Evolutionary conservation across 148 eudicot genomes (phyloP).

Genomic region (Nepenthes mirabilis): DNA sequence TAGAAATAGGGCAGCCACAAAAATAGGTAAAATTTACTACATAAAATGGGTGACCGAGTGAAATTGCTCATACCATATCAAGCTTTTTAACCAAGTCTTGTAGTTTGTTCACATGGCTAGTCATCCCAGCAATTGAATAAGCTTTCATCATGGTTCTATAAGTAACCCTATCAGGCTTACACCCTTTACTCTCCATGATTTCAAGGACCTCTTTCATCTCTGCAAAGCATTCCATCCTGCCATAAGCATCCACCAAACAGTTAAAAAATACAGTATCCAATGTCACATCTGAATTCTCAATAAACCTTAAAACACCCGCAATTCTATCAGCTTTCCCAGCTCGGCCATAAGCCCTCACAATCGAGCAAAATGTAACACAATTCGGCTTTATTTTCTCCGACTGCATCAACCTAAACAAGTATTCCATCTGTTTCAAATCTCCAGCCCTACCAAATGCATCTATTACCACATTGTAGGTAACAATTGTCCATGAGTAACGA

Average conservation of each 20-base stretch:
- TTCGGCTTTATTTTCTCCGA: conserved; percentile 78
- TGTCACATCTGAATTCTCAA: conserved; percentile 61
- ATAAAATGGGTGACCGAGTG: too few relatives aligned
- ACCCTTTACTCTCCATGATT: conserved; percentile 65
- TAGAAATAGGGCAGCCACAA: too few relatives aligned
- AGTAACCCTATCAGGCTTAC: conserved; percentile 60
- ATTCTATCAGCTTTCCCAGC: conserved; percentile 61
- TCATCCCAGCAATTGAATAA: conserved; percentile 51
- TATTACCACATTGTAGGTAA: conserved; percentile 74
- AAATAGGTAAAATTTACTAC: too few relatives aligned
- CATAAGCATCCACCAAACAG: conserved; percentile 78
- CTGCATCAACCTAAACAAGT: conserved; percentile 57
- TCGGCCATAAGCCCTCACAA: conserved; percentile 71
- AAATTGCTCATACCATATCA: too few relatives aligned
- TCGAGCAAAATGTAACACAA: conserved; percentile 75
- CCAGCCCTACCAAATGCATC: conserved; percentile 87
- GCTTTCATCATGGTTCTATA: conserved; percentile 78
- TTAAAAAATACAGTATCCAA: conserved; percentile 76
- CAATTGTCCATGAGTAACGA: conserved; percentile 76
- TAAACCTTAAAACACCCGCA: conserved; percentile 33
- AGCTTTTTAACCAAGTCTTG: conserved; percentile 15
- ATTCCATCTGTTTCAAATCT: conserved; percentile 71
- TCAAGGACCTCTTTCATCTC: conserved; percentile 75
- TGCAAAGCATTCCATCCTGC: conserved; percentile 59
- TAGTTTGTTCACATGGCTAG: conserved; percentile 45